Base-by-base conservation (phyloP, 495 filamentous ascomycete species). In the Aspergillus haitiensis region DNA sequence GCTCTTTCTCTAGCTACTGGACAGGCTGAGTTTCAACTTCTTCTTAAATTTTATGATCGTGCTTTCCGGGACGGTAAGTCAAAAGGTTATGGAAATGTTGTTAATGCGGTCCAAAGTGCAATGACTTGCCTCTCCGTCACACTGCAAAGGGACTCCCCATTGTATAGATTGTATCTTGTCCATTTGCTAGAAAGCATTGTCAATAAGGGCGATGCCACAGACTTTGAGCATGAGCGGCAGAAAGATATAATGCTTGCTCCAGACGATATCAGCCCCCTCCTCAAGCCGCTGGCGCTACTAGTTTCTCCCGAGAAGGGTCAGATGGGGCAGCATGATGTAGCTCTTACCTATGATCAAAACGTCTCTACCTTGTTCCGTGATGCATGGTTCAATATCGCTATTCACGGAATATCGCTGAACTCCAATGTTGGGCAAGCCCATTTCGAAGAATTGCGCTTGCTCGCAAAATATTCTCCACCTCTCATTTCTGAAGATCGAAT, bases 331-430 rank as follows among this genome's bases (percentile, higher is more conserved):
- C 39, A 12, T 55, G 54, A 37, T 56, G 52, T 18, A 55, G 45
- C 49, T 18, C 56, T 49, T 46, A 71, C 78, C 15, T 84, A 88
- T 61, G 85, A 90, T 48, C 82, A 85, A 54, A 82, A 90, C 42
- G 81, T 82, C 18, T 75, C 83, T 52, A 80, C 84, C 16, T 76
- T 96, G 48, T 84, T 94, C 61, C 87, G 93, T 37, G 91, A 98
- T 78, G 90, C 90, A 12, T 98, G 94, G 94, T 97, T 96, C 72
- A 98, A 98, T 69, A 89, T 97, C 52, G 88, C 90, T 33, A 87
- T 97, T 7, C 93, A 98, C 70, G 93, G 92, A 35, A 96, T 97
- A 68, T 85, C 82, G n/a, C 78, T 86, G 13, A 82, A 79, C 15
- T 90, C 91, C 0, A 79, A 81, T 18, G 80, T 87, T 58, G 87